Base-by-base conservation (phyloP, 495 filamentous ascomycete species). In the Penicillium paradoxum region DNA sequence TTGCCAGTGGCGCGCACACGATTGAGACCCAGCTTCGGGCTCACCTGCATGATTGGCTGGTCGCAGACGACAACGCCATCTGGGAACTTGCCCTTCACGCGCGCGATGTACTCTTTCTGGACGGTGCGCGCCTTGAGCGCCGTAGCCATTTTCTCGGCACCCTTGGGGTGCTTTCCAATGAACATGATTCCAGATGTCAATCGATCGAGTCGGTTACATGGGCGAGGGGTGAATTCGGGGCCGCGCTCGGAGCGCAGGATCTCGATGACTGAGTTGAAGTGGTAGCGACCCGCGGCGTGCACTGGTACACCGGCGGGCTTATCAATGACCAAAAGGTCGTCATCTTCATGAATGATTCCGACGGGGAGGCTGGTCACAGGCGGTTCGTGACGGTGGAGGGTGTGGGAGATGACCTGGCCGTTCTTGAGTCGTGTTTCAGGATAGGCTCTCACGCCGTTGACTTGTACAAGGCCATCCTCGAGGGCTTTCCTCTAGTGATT, bases 151-250 rank as follows among this genome's bases (percentile, higher is more conserved):
- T 76, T 71, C 39, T 93, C 91, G 2, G 93, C 91, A 0, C 88
- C 89, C 64, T 85, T 82, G 39, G 83, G 72, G 42, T 85, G 75
- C 64, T 97, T 97, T 10, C 86, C 92, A 49, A 97, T 85, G 70
- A 98, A 98, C 93, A 98, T 98, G 55, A 98, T 83, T 21, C 93
- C 93, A 43, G 89, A 95, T 0, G 93, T 98, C 52, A 98, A 70
- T 39, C 93, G 76, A 63, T 98, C 93, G n/a, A 98, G 82, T 32
- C 93, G 79, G 62, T 98, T 96, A 73, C 91, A 96, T 1, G 95
- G 86, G 40, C 91, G 73, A 0, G 92, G 89, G 46, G 86, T 74
- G 70, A 80, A 95, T 7, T 73, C 72, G n/a, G 78, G 68, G 7
- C 82, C 78, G 45, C 90, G 76, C 63, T 96, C 85, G 3, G 86